Conservation (phyloP, 2,329 filamentous ascomycete species). For the Trichoderma koningiopsis region DNA sequence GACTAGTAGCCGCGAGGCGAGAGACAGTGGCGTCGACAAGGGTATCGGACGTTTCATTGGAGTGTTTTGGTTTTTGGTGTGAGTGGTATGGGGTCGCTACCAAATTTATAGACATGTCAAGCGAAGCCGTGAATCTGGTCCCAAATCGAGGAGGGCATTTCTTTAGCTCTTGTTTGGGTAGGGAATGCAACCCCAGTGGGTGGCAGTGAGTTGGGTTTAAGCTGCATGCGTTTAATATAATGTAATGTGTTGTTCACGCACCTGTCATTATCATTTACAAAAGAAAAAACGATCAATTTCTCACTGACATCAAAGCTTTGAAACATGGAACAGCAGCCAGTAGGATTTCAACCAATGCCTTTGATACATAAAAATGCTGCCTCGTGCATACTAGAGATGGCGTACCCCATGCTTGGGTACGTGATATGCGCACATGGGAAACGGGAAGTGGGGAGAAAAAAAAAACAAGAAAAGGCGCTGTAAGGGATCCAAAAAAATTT, state of each 20-base stretch:
- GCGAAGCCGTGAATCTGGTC: neutral
- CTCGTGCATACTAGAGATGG: neutral
- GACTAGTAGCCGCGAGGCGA: neutral
- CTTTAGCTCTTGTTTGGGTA: neutral
- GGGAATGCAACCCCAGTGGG: neutral
- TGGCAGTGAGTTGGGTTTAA: neutral
- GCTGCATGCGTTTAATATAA: no score
- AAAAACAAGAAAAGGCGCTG: neutral
- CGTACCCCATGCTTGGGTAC: neutral
- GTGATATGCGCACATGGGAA: neutral
- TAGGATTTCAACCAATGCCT: neutral
- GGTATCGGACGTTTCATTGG: constrained; percentile 23
- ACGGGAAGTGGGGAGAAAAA: neutral
- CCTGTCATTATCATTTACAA: neutral
- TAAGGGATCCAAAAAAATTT: neutral
- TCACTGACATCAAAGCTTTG: neutral
- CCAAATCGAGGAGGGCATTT: neutral
- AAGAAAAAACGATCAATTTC: neutral
- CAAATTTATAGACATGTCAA: neutral
- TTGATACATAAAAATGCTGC: constrained; percentile 1
- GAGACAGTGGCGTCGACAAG: neutral
- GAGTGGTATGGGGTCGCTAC: neutral
- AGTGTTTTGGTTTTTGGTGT: neutral
- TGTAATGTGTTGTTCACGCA: neutral
- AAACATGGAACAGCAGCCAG: neutral